phyloP scores from a whole-genome alignment of 208 protist species.

The Strigomonas culicis region DNA sequence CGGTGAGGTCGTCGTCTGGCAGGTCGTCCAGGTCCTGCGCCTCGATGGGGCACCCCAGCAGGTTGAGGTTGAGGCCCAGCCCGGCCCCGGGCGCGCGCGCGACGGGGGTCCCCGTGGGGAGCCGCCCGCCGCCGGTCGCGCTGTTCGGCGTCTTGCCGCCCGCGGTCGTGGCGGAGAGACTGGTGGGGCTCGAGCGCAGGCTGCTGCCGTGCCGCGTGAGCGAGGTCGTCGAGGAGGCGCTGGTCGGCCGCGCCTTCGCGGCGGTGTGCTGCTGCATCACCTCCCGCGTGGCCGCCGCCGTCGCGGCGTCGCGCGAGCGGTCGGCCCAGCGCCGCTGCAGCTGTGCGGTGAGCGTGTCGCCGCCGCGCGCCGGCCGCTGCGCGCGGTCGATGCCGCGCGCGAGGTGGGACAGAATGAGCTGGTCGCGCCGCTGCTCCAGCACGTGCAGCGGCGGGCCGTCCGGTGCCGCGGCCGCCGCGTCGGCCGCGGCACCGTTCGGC shows the following conservation, averaged over 20 bases:
- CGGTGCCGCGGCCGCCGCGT: neutral
- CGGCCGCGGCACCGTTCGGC: neutral
- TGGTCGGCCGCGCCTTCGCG: neutral
- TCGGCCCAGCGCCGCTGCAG: slow-evolving; percentile 17
- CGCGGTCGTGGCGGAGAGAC: neutral
- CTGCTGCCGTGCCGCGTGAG: neutral
- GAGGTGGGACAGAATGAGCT: slow-evolving; percentile 61
- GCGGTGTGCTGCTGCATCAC: slow-evolving; percentile 7
- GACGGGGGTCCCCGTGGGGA: no score
- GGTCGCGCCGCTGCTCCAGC: slow-evolving; percentile 43
- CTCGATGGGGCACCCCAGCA: slow-evolving; percentile 19
- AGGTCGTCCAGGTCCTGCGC: neutral
- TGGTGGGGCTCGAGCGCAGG: neutral
- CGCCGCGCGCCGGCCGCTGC: slow-evolving; percentile 20
- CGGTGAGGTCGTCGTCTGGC: slow-evolving; percentile 4
- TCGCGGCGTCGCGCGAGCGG: slow-evolving; percentile 10
- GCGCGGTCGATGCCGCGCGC: slow-evolving; percentile 36
- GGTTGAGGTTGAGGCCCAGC: slow-evolving; percentile 17
- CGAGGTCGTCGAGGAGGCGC: neutral
- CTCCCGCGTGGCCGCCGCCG: neutral
- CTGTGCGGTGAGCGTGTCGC: slow-evolving; percentile 11
- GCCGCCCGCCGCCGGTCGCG: neutral
- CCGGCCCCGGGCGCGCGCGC: neutral
- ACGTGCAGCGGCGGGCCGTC: slow-evolving; percentile 7
- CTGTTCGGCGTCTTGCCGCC: neutral